Evolutionary conservation across 1,284 basidiomycete species (phyloP).

Genomic region (Boletus smithii): DNA sequence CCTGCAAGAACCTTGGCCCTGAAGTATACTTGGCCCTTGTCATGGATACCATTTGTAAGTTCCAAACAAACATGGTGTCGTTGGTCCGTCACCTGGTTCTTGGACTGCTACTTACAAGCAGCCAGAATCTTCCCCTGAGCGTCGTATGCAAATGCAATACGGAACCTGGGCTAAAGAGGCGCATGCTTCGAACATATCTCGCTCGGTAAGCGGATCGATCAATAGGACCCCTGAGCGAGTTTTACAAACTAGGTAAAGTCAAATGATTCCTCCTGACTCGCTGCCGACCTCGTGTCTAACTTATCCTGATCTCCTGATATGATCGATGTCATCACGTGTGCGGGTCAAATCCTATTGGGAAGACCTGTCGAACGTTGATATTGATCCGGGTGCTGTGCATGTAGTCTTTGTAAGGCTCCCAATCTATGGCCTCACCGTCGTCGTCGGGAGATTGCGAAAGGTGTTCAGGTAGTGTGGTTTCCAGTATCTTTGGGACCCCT

Average conservation of each 20-base stretch:
- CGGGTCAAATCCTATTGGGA: conserved; percentile 68
- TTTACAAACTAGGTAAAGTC: conserved; percentile 4
- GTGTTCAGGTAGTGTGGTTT: conserved; percentile 69
- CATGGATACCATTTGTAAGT: conserved; percentile 13
- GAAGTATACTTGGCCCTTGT: neutral
- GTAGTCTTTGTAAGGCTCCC: conserved; percentile 63
- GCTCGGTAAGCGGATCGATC: conserved; percentile 12
- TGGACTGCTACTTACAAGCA: neutral
- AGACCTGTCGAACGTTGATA: conserved; percentile 86
- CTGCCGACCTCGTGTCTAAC: conserved; percentile 1
- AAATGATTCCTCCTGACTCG: neutral
- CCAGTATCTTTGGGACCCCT: conserved; percentile 88
- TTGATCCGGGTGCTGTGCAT: conserved; percentile 74
- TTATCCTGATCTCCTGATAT: neutral
- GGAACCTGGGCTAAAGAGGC: neutral
- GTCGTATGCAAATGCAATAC: neutral
- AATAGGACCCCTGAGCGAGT: conserved; percentile 5
- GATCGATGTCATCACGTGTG: conserved; percentile 6
- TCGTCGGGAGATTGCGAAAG: conserved; percentile 36
- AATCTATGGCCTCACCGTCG: conserved; percentile 37
- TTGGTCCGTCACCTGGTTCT: conserved; percentile 17
- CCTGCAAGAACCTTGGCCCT: neutral
- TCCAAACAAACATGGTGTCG: conserved; percentile 13
- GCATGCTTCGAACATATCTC: conserved; percentile 8
- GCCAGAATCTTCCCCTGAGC: neutral